Conservation (phyloP, 106 monocot species). For the Platanthera guangdongensis region DNA sequence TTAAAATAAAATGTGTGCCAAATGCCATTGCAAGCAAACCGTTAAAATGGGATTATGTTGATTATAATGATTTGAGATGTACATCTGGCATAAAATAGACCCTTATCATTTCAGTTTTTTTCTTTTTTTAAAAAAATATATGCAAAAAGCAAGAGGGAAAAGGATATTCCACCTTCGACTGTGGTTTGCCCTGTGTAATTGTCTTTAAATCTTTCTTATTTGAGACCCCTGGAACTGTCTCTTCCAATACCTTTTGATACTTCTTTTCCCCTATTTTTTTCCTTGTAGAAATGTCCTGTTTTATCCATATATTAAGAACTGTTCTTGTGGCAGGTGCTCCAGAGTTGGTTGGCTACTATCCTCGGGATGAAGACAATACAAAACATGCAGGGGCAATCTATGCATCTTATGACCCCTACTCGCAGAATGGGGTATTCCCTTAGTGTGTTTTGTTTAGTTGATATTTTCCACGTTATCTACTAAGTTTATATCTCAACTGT, state of each 20-base stretch:
- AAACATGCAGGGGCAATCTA: constrained; percentile 50
- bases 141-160: too few species aligned
- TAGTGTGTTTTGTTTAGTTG: not conserved
- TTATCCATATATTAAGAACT: constrained; percentile 23
- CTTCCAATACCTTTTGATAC: not conserved
- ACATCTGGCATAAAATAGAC: too few species aligned
- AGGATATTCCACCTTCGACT: too few species aligned
- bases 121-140: too few species aligned
- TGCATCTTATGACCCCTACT: constrained; percentile 84
- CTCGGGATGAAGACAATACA: constrained; percentile 52
- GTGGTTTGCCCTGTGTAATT: not conserved
- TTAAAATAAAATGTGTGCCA: too few species aligned
- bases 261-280: not conserved
- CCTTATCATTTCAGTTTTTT: too few species aligned
- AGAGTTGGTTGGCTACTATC: constrained; percentile 47
- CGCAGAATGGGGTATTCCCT: constrained; percentile 59
- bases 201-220: not conserved
- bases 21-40: too few species aligned
- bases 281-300: not conserved
- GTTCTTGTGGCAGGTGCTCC: constrained; percentile 31
- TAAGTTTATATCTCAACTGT: not conserved
- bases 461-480: not conserved
- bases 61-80: too few species aligned
- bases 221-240: not conserved
- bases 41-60: too few species aligned